Base-by-base conservation (phyloP, 805 yeast genomes). In the Spathaspora girioi region DNA sequence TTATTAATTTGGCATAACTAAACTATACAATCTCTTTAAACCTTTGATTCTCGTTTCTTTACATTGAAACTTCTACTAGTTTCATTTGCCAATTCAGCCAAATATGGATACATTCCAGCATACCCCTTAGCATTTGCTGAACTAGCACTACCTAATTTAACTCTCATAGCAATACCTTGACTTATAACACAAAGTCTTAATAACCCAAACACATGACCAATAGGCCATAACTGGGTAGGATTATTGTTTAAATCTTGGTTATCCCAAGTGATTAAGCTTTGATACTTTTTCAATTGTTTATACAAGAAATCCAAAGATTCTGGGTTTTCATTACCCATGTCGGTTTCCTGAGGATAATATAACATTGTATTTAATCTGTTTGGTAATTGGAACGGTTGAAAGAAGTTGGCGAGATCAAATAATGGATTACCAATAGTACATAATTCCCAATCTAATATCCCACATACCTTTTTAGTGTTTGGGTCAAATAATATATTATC, bases 381-480 rank as follows among this genome's bases (percentile, higher is more conserved):
- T 0, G 85, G 79, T 51, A 80, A 59, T 43, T 69, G 72, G 59
- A 75, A 81, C 11, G 85, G 83, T 59, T 80, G 84, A 23, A 83
- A 65, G 27, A 82, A 68, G 59, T 83, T 83, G 15, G 85, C 79
- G 29, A 83, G 65, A 57, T 83, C 88, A 53, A 84, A 82, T 44
- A 82, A 62, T 0, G 88, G 88, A 56, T 82, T 85, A 0, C 88
- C 88, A 51, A 80, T 68, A 0, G 87, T 83, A 55, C 86, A 81
- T 40, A 83, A 65, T 60, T 83, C 88, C 88, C 88, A 83, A 59
- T 83, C 87, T 42, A 83, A 67, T 2, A 83, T 79, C 0, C 86
- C 86, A 46, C 77, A 65, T 2, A 82, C 80, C 43, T 63, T 61
- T 18, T 76, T 75, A 45, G 74, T 71, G 0, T 74, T 75, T 56